Percentiles rank a stretch among this genome's conserved stretches.
These are phyloP conservation scores for Porodaedalea pini DNA, from an alignment of 1,284 basidiomycete species.

Conservation along the genomic window DNA sequence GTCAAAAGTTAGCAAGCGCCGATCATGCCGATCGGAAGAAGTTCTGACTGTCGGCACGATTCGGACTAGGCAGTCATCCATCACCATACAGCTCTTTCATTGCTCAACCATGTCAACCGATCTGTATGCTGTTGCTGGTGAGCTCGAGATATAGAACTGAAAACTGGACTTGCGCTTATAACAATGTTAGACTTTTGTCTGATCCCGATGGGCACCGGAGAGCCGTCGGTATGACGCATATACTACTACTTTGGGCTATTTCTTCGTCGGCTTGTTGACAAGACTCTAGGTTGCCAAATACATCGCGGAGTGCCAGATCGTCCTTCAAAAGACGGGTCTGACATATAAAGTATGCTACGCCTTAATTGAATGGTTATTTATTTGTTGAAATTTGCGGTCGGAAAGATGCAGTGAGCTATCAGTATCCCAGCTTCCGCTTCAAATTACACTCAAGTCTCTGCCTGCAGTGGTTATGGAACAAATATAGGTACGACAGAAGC, in stretches of 20 bases:
- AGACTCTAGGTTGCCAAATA: slow-evolving; percentile 58
- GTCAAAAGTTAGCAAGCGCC: neutral
- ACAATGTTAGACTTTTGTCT: slow-evolving; percentile 69
- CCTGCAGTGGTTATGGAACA: slow-evolving; percentile 79
- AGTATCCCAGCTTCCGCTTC: neutral
- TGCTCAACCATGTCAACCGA: slow-evolving; percentile 16
- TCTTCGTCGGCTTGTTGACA: slow-evolving; percentile 12
- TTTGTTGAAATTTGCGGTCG: slow-evolving; percentile 8
- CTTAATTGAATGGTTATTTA: slow-evolving; percentile 5
- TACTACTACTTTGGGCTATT: too few relatives aligned
- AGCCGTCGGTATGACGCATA: slow-evolving; percentile 53
- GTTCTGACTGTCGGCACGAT: neutral
- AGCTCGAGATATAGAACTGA: neutral
- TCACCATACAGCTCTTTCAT: neutral
- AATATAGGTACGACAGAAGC: slow-evolving; percentile 61
- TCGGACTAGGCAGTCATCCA: neutral
- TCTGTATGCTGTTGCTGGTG: slow-evolving; percentile 31
- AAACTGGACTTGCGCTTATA: neutral
- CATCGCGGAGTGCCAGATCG: slow-evolving; percentile 73
- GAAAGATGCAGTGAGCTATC: slow-evolving; percentile 69
- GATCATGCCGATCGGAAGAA: neutral
- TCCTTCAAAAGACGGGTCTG: slow-evolving; percentile 79
- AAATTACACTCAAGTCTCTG: neutral
- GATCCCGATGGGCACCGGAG: slow-evolving; percentile 72
- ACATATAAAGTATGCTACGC: slow-evolving; percentile 64